These are phyloP conservation scores for Protostelium mycophagum DNA, from an alignment of 78 protist species.

Conservation along the genomic window DNA sequence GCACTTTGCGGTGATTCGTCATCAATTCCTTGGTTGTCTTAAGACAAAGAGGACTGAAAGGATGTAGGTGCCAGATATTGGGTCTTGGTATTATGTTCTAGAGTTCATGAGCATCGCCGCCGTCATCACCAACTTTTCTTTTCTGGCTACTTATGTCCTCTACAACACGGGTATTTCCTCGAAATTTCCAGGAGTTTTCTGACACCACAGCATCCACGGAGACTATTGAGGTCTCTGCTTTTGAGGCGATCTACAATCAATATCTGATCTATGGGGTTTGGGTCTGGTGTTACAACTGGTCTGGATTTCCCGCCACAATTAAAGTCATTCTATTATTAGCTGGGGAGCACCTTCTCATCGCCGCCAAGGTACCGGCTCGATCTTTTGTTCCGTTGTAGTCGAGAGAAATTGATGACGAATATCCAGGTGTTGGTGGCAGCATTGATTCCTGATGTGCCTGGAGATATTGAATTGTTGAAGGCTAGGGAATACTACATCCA, in stretches of 20 bases:
- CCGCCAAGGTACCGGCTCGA: background rate
- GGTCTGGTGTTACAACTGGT: background rate
- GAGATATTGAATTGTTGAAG: background rate
- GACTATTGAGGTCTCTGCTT: background rate
- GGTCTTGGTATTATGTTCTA: background rate
- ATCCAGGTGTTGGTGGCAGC: background rate
- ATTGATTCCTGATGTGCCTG: background rate
- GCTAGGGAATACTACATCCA: background rate
- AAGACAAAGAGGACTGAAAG: background rate
- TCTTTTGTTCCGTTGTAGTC: too few relatives aligned
- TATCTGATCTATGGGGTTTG: background rate
- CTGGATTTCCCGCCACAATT: background rate
- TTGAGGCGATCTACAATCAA: background rate
- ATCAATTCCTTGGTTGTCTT: too few relatives aligned
- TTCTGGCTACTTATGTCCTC: background rate
- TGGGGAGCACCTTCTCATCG: background rate
- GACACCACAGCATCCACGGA: background rate
- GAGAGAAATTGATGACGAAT: background rate
- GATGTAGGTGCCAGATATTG: background rate
- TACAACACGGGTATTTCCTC: too few relatives aligned
- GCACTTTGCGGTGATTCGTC: too few relatives aligned
- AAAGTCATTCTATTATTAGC: background rate
- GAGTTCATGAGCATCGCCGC: background rate
- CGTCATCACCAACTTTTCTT: background rate
- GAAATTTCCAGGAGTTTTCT: too few relatives aligned